A percentile compares a stretch with the other conserved stretches of the same genome.
These are phyloP conservation scores for Carex pumila DNA, from an alignment of 176 grass and related monocot genomes.

Conservation along the genomic window DNA sequence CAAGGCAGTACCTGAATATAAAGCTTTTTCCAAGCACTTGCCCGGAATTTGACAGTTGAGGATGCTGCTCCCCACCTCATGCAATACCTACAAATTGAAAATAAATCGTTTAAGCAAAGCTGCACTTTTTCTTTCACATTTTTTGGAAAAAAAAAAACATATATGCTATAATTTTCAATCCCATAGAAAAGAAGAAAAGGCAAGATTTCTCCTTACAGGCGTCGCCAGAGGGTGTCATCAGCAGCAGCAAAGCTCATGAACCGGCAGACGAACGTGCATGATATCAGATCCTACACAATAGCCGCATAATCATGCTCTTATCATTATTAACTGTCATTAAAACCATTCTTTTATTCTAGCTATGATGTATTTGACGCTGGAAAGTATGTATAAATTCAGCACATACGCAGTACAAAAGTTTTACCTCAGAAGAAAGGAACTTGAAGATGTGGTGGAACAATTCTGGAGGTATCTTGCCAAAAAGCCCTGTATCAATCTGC, in stretches of 20 bases:
- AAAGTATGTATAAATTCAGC: not conserved
- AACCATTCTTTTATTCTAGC: not conserved
- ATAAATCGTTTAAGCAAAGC: not conserved
- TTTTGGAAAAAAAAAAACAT: not conserved
- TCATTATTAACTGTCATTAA: not conserved
- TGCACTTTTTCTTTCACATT: not conserved
- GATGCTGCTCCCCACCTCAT: slow-evolving; percentile 76
- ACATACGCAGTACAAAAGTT: not conserved
- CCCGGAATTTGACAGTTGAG: slow-evolving; percentile 50
- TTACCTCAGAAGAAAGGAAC: slow-evolving; percentile 89
- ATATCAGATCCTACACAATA: slow-evolving; percentile 57
- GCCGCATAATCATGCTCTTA: not conserved
- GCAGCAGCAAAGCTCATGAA: slow-evolving; percentile 74
- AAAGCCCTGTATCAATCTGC: slow-evolving; percentile 61
- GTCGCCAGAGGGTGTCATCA: slow-evolving; percentile 92
- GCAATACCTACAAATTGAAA: slow-evolving; percentile 48
- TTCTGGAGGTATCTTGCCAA: slow-evolving; percentile 55
- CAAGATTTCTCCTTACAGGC: slow-evolving; percentile 44
- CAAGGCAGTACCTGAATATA: slow-evolving; percentile 61
- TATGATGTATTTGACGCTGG: not conserved
- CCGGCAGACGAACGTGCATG: slow-evolving; percentile 60
- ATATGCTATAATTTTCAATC: too few species aligned
- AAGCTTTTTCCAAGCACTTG: slow-evolving; percentile 89
- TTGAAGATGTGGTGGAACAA: slow-evolving; percentile 86
- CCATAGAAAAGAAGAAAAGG: too few species aligned